A percentile compares a stretch with the other conserved stretches of the same genome.
Conservation (phyloP, 345 rosid genomes). For the Populus deltoides region DNA sequence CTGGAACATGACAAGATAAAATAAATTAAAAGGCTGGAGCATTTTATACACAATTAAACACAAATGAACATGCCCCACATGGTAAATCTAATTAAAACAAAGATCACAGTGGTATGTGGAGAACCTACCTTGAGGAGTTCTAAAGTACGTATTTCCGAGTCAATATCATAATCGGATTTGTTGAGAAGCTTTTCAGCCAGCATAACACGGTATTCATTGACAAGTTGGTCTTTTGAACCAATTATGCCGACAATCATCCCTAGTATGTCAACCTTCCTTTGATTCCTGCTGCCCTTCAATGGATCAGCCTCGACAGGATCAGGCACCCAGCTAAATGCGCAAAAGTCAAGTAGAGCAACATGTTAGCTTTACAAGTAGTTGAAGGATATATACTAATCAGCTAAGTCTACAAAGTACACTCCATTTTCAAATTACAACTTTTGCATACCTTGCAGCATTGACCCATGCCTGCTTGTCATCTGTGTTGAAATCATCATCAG, state of each 20-base stretch:
- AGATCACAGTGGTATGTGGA: neutral
- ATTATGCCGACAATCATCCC: conserved; percentile 94
- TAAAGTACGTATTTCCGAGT: conserved; percentile 84
- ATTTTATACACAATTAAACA: conserved; percentile 1
- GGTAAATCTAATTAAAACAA: conserved; percentile 1
- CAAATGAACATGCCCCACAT: neutral
- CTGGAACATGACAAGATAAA: conserved; percentile 35
- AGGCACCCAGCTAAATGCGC: conserved; percentile 85
- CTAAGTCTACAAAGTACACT: conserved; percentile 6
- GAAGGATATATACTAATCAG: neutral
- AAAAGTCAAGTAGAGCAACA: conserved; percentile 17
- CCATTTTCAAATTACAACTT: neutral
- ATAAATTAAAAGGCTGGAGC: neutral
- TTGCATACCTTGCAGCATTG: conserved; percentile 55
- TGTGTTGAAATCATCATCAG: conserved; percentile 70
- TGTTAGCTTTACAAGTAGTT: conserved; percentile 4
- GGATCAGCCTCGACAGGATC: conserved; percentile 96
- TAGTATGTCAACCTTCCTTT: conserved; percentile 81
- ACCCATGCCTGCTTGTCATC: conserved; percentile 96
- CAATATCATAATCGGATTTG: conserved; percentile 92
- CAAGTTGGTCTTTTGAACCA: conserved; percentile 94
- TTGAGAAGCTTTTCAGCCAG: conserved; percentile 95
- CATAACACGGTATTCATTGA: conserved; percentile 92
- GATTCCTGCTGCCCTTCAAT: conserved; percentile 70
- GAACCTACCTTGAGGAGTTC: conserved; percentile 88